Evolutionary conservation across 202 grass and related monocot species (phyloP), one percentile per base, ranked within the genome.

Genomic region (Panicum hallii): DNA sequence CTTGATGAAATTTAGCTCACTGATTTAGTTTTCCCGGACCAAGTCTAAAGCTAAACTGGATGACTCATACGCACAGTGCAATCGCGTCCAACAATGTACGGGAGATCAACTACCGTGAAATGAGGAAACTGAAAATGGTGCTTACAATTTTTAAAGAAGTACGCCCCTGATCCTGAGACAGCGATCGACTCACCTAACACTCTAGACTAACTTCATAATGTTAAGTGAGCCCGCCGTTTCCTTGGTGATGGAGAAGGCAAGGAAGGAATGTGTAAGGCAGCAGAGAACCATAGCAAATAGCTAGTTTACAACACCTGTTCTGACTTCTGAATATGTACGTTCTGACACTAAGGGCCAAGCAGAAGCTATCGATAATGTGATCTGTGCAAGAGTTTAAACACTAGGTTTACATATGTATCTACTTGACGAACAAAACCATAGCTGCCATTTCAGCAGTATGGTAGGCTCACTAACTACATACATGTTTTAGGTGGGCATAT

Each of bases 61-160:
- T 75, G 50, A 46, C 46, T 46, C 45, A 44, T 16, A 45, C 41
- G 72, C 28, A 50, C 62, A 49, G 80, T 60, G 70, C 41, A 11
- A 87, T 80, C 41, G 11, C 20, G 60, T 72, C 12, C 4, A 75
- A 86, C 40, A 81, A 58, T 45, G 34, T 15, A 47, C 11, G 30
- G 65, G 48, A 84, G 85, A 85, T 85, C 81, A 88, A 91, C 81
- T 50, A 87, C 75, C 67, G 23, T 34, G 47, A 81, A 81, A 60
- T 43, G 32, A 88, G 63, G 70, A 80, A 50, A 52, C 20, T 61
- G 77, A 67, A 84, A 81, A 76, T 38, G 77, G 40, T 36, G 54
- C 55, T 53, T 13, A 26, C 8, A 67, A 56, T 72, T 66, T 58
- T 7, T 38, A 84, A 72, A 77, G 11, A 54, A 74, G 48, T 14